Evolutionary conservation across 2,329 filamentous ascomycete genomes (phyloP).

Genomic region (Fusarium camptoceras): DNA sequence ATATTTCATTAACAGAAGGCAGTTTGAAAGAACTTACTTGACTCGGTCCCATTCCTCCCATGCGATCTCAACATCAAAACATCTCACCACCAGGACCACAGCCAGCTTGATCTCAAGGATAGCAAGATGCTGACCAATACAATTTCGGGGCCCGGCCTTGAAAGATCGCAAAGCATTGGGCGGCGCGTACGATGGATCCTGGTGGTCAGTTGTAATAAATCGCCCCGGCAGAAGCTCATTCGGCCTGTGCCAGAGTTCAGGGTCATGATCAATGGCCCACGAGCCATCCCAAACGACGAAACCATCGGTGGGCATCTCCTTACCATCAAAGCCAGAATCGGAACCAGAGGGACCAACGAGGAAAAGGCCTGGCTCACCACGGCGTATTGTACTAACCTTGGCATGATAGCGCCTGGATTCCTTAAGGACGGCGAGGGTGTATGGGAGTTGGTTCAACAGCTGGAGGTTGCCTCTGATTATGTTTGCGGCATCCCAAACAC

Average conservation of each 20-base stretch:
- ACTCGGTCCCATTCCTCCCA: conserved; percentile 38
- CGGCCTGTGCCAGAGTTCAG: conserved; percentile 29
- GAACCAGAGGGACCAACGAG: conserved; percentile 35
- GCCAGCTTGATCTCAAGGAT: conserved; percentile 52
- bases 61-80: conserved; percentile 33
- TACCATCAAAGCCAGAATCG: conserved; percentile 24
- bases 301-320: conserved; percentile 48
- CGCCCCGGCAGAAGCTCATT: conserved; percentile 33
- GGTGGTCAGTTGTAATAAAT: conserved; percentile 35
- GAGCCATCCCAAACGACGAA: conserved; percentile 34
- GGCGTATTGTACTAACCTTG: conserved; percentile 30
- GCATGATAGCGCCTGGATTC: conserved; percentile 53
- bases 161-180: conserved; percentile 65
- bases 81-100: conserved; percentile 23
- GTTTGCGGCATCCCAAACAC: conserved; percentile 40
- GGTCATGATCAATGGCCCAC: conserved; percentile 30
- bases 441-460: conserved; percentile 51
- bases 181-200: conserved; percentile 26
- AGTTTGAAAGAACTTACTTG: conserved; percentile 3
- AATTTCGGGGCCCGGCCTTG: conserved; percentile 64
- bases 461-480: conserved; percentile 31
- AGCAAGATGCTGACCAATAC: conserved; percentile 67
- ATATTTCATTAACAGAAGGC: background rate
- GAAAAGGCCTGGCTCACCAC: conserved; percentile 45
- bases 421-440: conserved; percentile 54